These are phyloP conservation scores for Irpex rosettiformis DNA, from an alignment of 1,284 basidiomycete species.

Conservation along the genomic window DNA sequence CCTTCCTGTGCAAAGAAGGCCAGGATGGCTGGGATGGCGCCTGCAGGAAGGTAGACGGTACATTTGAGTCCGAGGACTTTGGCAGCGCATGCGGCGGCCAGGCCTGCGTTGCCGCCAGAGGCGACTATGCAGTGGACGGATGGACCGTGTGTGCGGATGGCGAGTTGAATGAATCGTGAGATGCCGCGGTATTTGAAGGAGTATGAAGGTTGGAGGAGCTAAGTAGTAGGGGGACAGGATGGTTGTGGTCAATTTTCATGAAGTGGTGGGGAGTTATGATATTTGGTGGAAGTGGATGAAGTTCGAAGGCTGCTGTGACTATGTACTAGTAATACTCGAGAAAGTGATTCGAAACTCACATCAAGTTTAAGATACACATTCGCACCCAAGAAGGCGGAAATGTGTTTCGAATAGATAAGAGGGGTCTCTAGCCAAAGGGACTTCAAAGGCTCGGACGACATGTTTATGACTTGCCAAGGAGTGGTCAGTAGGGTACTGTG, in stretches of 20 bases:
- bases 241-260: no score
- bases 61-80: slow-evolving; percentile 51
- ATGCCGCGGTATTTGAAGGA: slow-evolving; percentile 78
- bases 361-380: slow-evolving; percentile 67
- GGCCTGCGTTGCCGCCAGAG: slow-evolving; percentile 71
- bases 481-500: no score
- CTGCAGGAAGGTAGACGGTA: slow-evolving; percentile 62
- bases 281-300: slow-evolving; percentile 77
- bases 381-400: slow-evolving; percentile 49
- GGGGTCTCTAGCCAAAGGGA: slow-evolving; percentile 59
- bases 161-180: slow-evolving; percentile 54
- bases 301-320: slow-evolving; percentile 70
- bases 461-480: no score
- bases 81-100: slow-evolving; percentile 65
- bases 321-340: slow-evolving; percentile 1
- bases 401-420: slow-evolving; percentile 50
- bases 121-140: slow-evolving; percentile 60
- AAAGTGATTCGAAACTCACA: slow-evolving; percentile 32
- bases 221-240: no score
- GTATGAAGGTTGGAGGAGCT: slow-evolving; percentile 70
- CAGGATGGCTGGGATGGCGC: slow-evolving; percentile 44
- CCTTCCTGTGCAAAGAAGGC: slow-evolving; percentile 47
- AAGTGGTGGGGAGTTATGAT: slow-evolving; percentile 59
- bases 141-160: slow-evolving; percentile 45
- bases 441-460: slow-evolving; percentile 3